Evolutionary conservation across 2,329 filamentous ascomycete genomes (phyloP), one percentile per base, ranked within the genome.

Genomic region (Talaromyces albobiverticillius): DNA sequence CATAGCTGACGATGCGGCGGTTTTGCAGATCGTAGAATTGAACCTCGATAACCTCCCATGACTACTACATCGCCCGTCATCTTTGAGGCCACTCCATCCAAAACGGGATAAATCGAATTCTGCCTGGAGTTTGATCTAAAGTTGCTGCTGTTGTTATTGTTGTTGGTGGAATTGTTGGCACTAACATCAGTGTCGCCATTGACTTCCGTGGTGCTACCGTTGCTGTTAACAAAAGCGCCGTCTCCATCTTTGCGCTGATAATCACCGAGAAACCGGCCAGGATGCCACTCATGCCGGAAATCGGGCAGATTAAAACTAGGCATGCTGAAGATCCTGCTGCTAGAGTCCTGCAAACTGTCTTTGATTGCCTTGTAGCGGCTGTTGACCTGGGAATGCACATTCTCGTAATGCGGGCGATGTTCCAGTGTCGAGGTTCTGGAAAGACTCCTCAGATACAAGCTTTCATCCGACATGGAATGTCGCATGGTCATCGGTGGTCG

Each of bases 31-130:
- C 92, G 85, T 26, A 97, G 72, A n/a, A 96, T 81, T 0, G 92
- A 96, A 3, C 93, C 93, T 60, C 93, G 82, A 66, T 96, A 96
- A 13, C 93, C 93, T 18, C 93, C 93, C 66, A 97, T 80, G 26
- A 96, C 79, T 7, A 97, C 90, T 7, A 97, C 69, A 65, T 97
- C 93, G 0, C 93, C 92, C 0, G 85, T 89, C 20, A 96, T 74
- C 4, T 83, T 76, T 45, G 87, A 84, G 45, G 95, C 66, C 1
- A 83, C 84, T 55, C 78, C 70, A 78, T 64, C 86, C 80, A 58
- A 84, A 68, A 63, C 77, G 71, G 57, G 76, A 61, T 66, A 73
- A 57, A 54, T 65, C 47, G 54, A 68, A 45, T 64, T 68, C 3
- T 62, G 59, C 51, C 62, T 64, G 60, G 18, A 47, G 18, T 61